phyloP scores from a whole-genome alignment of 306 rosid genomes.

The Cicer bijugum region DNA sequence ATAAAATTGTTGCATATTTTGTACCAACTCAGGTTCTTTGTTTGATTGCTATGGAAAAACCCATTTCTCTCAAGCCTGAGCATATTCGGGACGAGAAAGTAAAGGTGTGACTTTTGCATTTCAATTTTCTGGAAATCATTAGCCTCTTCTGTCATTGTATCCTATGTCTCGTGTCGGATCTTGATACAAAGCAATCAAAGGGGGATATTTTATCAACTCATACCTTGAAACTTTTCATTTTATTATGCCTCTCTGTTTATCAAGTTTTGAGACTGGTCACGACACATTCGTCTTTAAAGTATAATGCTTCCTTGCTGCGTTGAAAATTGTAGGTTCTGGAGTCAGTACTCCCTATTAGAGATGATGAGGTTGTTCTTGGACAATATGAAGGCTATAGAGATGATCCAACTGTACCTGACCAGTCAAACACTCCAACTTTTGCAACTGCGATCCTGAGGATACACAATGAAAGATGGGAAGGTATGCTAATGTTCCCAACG shows the following conservation, averaged over 20 bases:
- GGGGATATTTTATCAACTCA: not conserved
- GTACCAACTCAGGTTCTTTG: slow-evolving; percentile 76
- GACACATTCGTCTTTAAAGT: not conserved
- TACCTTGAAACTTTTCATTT: not conserved
- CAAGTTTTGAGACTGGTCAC: slow-evolving; percentile 26
- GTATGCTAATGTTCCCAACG: slow-evolving; percentile 47
- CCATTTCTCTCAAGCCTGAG: slow-evolving; percentile 92
- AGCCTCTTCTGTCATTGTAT: slow-evolving; percentile 12
- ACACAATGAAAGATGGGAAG: slow-evolving; percentile 99
- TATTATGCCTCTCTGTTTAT: slow-evolving; percentile 20
- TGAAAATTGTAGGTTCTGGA: slow-evolving; percentile 75
- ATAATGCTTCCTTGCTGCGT: slow-evolving; percentile 32
- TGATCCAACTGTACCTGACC: slow-evolving; percentile 91
- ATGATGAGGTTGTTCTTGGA: slow-evolving; percentile 91
- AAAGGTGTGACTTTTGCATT: slow-evolving; percentile 61
- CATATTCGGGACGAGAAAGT: slow-evolving; percentile 97
- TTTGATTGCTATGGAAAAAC: slow-evolving; percentile 96
- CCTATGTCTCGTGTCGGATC: not conserved
- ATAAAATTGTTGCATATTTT: slow-evolving; percentile 29
- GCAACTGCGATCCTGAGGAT: slow-evolving; percentile 80
- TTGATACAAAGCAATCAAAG: slow-evolving; percentile 11
- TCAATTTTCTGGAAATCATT: slow-evolving; percentile 4
- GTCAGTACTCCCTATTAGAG: slow-evolving; percentile 82
- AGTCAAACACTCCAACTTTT: slow-evolving; percentile 96
- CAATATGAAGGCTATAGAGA: slow-evolving; percentile 96